Percentiles rank a stretch among this genome's conserved stretches.
These are phyloP conservation scores for Podospora anserina DNA, from an alignment of 495 filamentous ascomycete species.

Conservation along the genomic window DNA sequence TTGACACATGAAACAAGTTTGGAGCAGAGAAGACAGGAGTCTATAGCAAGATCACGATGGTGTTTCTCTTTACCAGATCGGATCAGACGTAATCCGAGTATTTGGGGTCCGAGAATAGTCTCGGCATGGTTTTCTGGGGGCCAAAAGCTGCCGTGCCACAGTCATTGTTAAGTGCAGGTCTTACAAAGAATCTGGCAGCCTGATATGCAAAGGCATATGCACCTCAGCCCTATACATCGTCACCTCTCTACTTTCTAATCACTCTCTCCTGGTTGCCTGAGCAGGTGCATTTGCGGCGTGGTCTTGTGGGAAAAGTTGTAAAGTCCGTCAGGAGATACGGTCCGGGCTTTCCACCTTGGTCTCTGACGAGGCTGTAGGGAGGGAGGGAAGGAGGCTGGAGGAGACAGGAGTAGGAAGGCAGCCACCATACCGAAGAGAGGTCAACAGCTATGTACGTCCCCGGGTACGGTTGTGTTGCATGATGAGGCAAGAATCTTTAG, in stretches of 20 bases:
- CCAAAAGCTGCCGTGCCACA: background rate
- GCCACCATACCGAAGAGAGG: background rate
- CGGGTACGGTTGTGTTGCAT: background rate
- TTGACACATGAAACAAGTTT: background rate
- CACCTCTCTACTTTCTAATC: background rate
- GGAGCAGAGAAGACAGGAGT: background rate
- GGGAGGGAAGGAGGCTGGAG: no score
- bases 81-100: background rate
- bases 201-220: background rate
- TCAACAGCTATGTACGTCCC: background rate
- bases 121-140: no score
- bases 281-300: background rate
- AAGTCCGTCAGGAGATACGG: background rate
- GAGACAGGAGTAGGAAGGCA: background rate
- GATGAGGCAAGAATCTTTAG: background rate
- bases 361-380: background rate
- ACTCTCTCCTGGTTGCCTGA: background rate
- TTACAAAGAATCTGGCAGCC: background rate
- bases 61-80: background rate
- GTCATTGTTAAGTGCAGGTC: background rate
- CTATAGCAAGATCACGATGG: background rate
- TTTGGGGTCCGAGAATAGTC: background rate
- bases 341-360: background rate
- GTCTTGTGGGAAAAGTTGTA: background rate
- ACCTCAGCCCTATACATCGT: background rate